Evolutionary conservation across 768 basidiomycete species (phyloP), one percentile per base, ranked within the genome.

Genomic region (Hygrocybe coccinea): DNA sequence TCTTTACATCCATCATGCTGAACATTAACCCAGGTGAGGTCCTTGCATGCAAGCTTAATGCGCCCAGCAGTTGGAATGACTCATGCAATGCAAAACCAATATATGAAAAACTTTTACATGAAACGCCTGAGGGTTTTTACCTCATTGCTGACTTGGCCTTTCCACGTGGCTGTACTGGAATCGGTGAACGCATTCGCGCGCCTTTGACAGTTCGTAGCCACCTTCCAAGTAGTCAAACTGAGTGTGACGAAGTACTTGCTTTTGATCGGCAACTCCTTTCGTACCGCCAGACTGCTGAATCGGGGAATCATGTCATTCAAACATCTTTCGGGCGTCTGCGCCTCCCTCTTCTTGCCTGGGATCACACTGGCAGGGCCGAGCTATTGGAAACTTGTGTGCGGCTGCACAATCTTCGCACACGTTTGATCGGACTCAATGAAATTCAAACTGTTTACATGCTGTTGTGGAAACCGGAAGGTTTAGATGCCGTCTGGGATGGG

Each of bases 241-340:
- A 69, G 17, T 60, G 64, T 7, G 59, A 62, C 5, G 56, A 64
- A 21, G 15, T 59, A 0, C 46, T 73, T 22, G 61, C 47, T 5
- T 71, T 69, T 54, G 67, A 79, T 60, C 47, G 63, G 0, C 62
- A 80, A 54, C 67, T 80, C 0, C 61, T 80, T 0, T 77, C 75
- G 2, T 79, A 65, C 57, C 60, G 71, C 3, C 79, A 82, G 60
- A 74, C 78, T 1, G 77, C 77, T 8, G 78, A 81, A 60, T 82
- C 78, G 80, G 79, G 79, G 0, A 80, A 74, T 69, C 65, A 67
- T 2, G 55, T 64, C 7, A 47, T 81, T 9, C 78, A 79, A 57
- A 76, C 75, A 14, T 74, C 74, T 1, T 81, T 79, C 67, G 75
- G 79, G 5, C 61, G 70, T 1, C 67, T 82, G 9, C 64, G 69